These are phyloP conservation scores for Serendipita sp. DNA, from an alignment of 768 basidiomycete species.

Conservation along the genomic window DNA sequence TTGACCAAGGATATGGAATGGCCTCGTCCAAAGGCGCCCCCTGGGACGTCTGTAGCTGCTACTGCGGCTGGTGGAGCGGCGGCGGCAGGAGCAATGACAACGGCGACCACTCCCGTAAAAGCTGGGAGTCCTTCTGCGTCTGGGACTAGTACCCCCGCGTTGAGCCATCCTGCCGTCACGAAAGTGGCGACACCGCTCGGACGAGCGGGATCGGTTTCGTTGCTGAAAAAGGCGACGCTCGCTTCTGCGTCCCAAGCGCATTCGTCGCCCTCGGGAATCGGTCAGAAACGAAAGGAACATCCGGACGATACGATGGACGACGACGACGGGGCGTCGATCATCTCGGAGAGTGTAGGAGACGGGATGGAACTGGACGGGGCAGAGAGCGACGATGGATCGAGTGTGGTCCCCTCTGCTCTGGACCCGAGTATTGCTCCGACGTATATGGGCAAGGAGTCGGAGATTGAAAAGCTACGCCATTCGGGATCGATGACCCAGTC, in stretches of 20 bases:
- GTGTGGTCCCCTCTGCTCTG: conserved; percentile 31
- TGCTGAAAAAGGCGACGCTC: conserved; percentile 13
- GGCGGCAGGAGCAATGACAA: conserved; percentile 11
- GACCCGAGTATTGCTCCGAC: conserved; percentile 34
- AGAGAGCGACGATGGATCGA: conserved; percentile 35
- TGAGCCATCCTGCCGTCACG: neutral
- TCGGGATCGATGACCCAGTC: conserved; percentile 99
- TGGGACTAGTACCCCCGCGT: neutral
- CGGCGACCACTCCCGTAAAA: conserved; percentile 14
- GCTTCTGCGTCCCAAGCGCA: conserved; percentile 8
- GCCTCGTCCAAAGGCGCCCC: conserved; percentile 72
- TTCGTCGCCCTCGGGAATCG: conserved; percentile 9
- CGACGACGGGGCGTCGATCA: conserved; percentile 34
- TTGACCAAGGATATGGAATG: conserved; percentile 80
- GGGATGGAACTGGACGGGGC: conserved; percentile 27
- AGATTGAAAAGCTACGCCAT: conserved; percentile 95
- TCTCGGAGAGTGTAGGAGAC: conserved; percentile 52
- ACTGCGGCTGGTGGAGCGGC: conserved; percentile 6
- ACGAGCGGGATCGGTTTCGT: conserved; percentile 8
- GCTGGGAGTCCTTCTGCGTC: conserved; percentile 9
- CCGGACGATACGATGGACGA: conserved; percentile 44
- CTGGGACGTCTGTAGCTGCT: conserved; percentile 32
- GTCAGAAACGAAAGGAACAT: conserved; percentile 49
- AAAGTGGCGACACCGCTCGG: conserved; percentile 7
- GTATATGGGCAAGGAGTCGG: conserved; percentile 86